Evolutionary conservation across 2,329 filamentous ascomycete species (phyloP).

Genomic region (Diaporthe caulivora): DNA sequence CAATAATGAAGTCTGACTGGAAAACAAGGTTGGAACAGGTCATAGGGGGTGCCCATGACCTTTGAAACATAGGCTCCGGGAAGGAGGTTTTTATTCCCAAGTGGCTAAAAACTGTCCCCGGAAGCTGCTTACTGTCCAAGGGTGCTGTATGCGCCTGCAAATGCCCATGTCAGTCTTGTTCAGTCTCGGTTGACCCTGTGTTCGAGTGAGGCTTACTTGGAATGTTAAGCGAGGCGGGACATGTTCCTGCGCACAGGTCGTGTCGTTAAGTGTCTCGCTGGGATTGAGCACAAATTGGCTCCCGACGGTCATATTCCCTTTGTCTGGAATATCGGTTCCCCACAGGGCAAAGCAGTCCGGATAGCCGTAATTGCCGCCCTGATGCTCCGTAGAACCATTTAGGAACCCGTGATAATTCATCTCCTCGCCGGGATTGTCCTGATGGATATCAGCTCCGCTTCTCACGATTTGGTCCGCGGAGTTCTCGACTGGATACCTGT

Average conservation of each 20-base stretch:
- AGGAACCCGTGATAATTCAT: slow-evolving; percentile 77
- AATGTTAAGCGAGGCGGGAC: slow-evolving; percentile 68
- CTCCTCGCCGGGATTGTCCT: slow-evolving; percentile 78
- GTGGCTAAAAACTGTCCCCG: no score
- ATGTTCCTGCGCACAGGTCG: slow-evolving; percentile 56
- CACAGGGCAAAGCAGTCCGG: slow-evolving; percentile 77
- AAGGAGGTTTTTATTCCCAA: no score
- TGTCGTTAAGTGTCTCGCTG: slow-evolving; percentile 55
- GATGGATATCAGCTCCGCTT: slow-evolving; percentile 67
- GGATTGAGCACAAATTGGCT: slow-evolving; percentile 61
- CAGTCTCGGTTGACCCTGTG: background rate
- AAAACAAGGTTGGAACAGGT: no score
- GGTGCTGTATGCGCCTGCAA: slow-evolving; percentile 74
- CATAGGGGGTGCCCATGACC: no score
- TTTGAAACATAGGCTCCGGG: no score
- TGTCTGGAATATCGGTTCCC: slow-evolving; percentile 62
- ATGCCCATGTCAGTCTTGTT: background rate
- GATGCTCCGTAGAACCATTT: slow-evolving; percentile 46
- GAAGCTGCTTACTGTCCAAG: no score
- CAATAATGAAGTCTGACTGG: no score
- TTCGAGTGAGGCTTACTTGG: slow-evolving; percentile 42
- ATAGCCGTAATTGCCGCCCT: slow-evolving; percentile 75
- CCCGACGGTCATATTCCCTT: slow-evolving; percentile 57
- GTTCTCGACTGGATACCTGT: slow-evolving; percentile 67
- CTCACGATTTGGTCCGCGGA: slow-evolving; percentile 71